phyloP scores from a whole-genome alignment of 2,329 filamentous ascomycete genomes.

The Waltergamsia citrina region DNA sequence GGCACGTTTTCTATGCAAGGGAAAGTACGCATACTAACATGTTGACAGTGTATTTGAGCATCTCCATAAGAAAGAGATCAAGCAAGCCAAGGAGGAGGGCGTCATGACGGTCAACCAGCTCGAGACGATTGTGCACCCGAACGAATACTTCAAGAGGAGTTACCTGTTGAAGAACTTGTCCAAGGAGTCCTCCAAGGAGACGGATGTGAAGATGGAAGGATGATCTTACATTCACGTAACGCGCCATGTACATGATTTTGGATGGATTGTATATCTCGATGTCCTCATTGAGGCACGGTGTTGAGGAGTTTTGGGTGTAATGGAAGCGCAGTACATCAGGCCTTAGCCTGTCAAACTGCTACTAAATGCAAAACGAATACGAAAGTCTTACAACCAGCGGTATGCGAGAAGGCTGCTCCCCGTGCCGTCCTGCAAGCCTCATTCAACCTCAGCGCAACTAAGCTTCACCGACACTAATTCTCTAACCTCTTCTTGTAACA shows the following conservation, averaged over 20 bases:
- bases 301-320: neutral
- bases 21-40: slow-evolving; percentile 9
- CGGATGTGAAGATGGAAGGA: slow-evolving; percentile 48
- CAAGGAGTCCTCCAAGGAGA: slow-evolving; percentile 44
- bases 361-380: no score
- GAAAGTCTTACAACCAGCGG: no score
- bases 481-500: no score
- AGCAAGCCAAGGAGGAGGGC: slow-evolving; percentile 65
- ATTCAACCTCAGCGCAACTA: no score
- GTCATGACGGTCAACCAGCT: slow-evolving; percentile 66
- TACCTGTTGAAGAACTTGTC: slow-evolving; percentile 77
- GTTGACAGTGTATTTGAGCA: slow-evolving; percentile 70
- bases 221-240: no score
- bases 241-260: neutral
- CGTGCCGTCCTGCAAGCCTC: no score
- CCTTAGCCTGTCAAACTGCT: no score
- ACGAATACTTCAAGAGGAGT: slow-evolving; percentile 95
- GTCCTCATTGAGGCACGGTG: neutral
- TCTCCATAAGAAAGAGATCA: slow-evolving; percentile 70
- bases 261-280: neutral
- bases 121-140: slow-evolving; percentile 94
- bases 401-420: no score
- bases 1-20: no score
- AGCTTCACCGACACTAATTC: no score
- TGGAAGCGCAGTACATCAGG: no score